A percentile compares a stretch with the other conserved stretches of the same genome.
These are phyloP conservation scores for Mycena sanguinolenta DNA, from an alignment of 768 basidiomycete species.

Conservation along the genomic window DNA sequence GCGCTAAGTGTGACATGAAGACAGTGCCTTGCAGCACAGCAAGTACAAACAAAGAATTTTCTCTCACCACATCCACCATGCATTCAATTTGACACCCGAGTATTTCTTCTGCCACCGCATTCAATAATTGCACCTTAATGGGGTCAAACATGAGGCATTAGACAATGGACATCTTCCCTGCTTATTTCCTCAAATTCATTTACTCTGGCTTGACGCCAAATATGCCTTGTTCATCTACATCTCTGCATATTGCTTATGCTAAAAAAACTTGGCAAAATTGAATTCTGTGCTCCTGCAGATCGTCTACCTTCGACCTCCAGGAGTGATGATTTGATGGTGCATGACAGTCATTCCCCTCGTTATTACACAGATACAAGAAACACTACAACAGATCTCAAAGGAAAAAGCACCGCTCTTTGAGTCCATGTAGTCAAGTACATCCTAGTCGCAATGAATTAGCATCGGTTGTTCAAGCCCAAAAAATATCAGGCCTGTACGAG, in stretches of 20 bases:
- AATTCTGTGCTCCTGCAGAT: conserved; percentile 63
- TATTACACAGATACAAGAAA: not conserved
- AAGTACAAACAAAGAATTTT: not conserved
- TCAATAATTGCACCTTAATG: no score
- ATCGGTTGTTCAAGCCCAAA: conserved; percentile 2
- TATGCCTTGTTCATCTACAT: conserved; percentile 75
- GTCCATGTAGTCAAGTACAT: conserved; percentile 80
- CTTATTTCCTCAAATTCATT: no score
- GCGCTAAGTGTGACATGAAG: no score
- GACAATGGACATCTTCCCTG: no score
- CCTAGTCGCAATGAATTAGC: conserved; percentile 56
- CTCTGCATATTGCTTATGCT: conserved; percentile 60
- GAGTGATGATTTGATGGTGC: conserved; percentile 66
- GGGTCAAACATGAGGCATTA: no score
- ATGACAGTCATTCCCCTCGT: conserved; percentile 46
- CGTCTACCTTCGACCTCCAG: conserved; percentile 60
- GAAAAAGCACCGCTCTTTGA: conserved; percentile 88
- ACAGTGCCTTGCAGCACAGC: not conserved
- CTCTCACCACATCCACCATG: no score
- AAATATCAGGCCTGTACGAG: no score
- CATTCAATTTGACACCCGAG: not conserved
- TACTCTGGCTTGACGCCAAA: not conserved
- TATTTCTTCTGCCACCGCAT: not conserved
- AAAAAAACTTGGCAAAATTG: conserved; percentile 76
- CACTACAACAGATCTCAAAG: conserved; percentile 55